Evolutionary conservation across 208 protist species (phyloP), one percentile per base, ranked within the genome.

Genomic region (Endotrypanum monterogeii): DNA sequence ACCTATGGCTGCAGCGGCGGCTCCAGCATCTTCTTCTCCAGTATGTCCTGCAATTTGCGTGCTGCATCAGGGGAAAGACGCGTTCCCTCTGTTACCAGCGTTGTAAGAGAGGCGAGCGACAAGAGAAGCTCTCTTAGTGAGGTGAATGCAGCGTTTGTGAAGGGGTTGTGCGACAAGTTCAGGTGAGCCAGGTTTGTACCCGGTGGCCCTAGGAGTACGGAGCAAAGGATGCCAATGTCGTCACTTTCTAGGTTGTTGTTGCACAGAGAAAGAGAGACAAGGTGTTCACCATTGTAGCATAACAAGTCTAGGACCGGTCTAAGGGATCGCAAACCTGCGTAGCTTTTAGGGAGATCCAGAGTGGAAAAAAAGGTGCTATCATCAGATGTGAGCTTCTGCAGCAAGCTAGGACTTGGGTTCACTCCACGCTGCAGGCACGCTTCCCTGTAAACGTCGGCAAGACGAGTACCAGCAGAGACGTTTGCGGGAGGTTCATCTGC

Each of bases 291-390:
- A 52, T 90, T 90, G 39, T 66, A 46, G 28, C 73, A 54, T 3
- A 89, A 62, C 3, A 87, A 71, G 20, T 87, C 73, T 30, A 90
- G 66, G 0, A 90, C 72, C 1, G 88, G 83, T 25, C 71, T 65
- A 62, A 92, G 58, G 0, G 85, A 85, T 57, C 89, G 89, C 23
- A 77, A 66, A 0, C 88, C 88, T 16, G 90, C 75, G 52, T 87
- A 92, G 63, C 87, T 92, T n/a, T 73, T 76, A 32, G 82, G 86
- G 50, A 88, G 79, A 58, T 92, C 83, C 28, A 92, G 76, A 20
- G 57, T 67, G 20, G 52, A 71, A n/a, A 90, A 68, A 70, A 46
- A 82, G 16, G 61, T 55, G 18, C 57, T 74, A 23, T 51, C 37
- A 18, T 25, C 73, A 14, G 60, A 30, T 4, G 61, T 71, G 11